Percentiles rank a stretch among this genome's conserved stretches.
Evolutionary conservation across 148 eudicot species (phyloP).

Genomic region (Limonium bicolor): DNA sequence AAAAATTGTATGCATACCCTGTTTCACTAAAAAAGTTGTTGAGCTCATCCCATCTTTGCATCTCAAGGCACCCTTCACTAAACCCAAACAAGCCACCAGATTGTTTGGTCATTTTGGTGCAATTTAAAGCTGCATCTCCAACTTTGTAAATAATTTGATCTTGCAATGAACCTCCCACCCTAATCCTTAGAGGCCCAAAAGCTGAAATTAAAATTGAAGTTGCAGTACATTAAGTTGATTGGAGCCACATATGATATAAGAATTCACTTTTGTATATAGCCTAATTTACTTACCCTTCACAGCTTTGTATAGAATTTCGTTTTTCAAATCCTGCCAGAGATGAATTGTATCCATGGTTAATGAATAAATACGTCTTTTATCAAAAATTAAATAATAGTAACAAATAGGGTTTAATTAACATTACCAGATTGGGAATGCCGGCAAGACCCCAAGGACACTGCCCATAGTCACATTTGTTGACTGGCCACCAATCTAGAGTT

Average conservation of each 20-base stretch:
- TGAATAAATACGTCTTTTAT: too few relatives aligned
- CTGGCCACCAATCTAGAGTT: slow-evolving; percentile 53
- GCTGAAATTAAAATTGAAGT: slow-evolving; percentile 9
- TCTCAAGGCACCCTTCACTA: slow-evolving; percentile 27
- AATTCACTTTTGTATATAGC: not conserved
- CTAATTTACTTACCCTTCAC: slow-evolving; percentile 20
- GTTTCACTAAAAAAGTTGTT: slow-evolving; percentile 22
- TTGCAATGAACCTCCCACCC: slow-evolving; percentile 48
- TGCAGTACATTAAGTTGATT: not conserved
- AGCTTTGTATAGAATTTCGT: slow-evolving; percentile 31
- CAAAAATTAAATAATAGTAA: too few relatives aligned
- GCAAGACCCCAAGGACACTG: slow-evolving; percentile 36
- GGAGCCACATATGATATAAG: not conserved
- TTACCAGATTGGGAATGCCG: slow-evolving; percentile 28
- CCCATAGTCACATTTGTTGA: slow-evolving; percentile 24
- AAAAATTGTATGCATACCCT: slow-evolving; percentile 10
- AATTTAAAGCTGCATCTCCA: slow-evolving; percentile 10
- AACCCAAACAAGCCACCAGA: slow-evolving; percentile 23
- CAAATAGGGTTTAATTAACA: not conserved
- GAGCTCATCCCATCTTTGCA: slow-evolving; percentile 40
- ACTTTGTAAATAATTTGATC: slow-evolving; percentile 30
- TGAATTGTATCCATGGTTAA: not conserved
- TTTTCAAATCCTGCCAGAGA: slow-evolving; percentile 30
- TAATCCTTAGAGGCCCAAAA: slow-evolving; percentile 23
- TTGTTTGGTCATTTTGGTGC: slow-evolving; percentile 7